Evolutionary conservation across 768 basidiomycete species (phyloP), one percentile per base, ranked within the genome.

Genomic region (Paxillus involutus): DNA sequence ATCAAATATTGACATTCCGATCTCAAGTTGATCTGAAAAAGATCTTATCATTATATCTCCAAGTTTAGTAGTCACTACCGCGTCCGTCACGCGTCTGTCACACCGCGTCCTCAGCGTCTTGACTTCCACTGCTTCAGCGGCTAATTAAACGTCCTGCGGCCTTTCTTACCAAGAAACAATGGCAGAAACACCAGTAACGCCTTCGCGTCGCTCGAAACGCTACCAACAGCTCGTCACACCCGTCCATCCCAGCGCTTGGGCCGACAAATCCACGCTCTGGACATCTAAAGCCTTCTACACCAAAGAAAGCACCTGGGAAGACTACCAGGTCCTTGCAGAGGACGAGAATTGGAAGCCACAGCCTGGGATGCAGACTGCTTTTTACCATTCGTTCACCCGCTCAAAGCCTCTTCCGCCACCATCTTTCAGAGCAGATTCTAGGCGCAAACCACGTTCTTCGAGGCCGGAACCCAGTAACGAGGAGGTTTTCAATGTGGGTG

Each of bases 401-500:
- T 44, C 53, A 12, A 59, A 39, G 42, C 41, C 57, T 30, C 41
- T 29, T 37, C 47, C 43, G 0, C 66, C 64, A 35, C 26, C 19
- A 7, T 69, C 68, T 14, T 17, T 52, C 35, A 60, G n/a, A 46
- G 53, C 52, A 9, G 44, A 9, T 12, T 51, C 49, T 24, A 42
- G n/a, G 19, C 37, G 44, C 32, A 64, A 54, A 41, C 40, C 59
- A 39, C 49, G 55, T 11, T 44, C 54, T 14, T 47, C 52, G 16
- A 55, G 52, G 47, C 46, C 56, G 36, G 59, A 46, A 41, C 29
- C 40, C 13, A 53, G 13, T 11, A 45, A 49, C 17, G 56, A 13
- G 19, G 72, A 75, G 44, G 61, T 60, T 12, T 91, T 80, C 61
- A 66, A 59, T 2, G 68, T 88, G 6, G 90, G 89, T 1, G 87